phyloP scores from a whole-genome alignment of 139 green algal genomes.

The Microglena sp. region DNA sequence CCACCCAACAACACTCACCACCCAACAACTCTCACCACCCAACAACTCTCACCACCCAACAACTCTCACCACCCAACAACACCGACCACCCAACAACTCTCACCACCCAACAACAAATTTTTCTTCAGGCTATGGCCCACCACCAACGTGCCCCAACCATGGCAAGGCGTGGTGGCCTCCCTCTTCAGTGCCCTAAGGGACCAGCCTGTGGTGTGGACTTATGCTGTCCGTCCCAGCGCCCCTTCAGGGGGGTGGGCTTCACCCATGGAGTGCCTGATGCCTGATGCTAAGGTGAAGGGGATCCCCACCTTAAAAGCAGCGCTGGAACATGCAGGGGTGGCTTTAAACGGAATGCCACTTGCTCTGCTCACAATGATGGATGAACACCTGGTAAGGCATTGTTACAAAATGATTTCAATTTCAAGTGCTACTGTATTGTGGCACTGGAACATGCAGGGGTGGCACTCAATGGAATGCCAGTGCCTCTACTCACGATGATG shows the following conservation, averaged over 20 bases:
- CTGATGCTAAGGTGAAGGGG: not conserved
- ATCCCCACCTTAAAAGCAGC: not conserved
- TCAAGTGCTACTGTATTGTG: not conserved
- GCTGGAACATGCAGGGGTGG: constrained; percentile 17
- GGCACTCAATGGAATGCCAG: not conserved
- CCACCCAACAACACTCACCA: too few species aligned
- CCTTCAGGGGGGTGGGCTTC: constrained; percentile 47
- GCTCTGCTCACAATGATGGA: too few species aligned
- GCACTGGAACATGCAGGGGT: not conserved
- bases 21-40: too few species aligned
- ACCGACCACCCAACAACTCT: not conserved
- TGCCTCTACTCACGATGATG: not conserved
- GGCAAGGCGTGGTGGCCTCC: constrained; percentile 30
- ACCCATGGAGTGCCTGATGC: constrained; percentile 21
- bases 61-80: not conserved
- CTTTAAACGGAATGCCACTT: constrained; percentile 16
- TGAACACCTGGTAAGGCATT: too few species aligned
- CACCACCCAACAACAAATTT: not conserved
- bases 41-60: not conserved
- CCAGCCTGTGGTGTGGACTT: constrained; percentile 26
- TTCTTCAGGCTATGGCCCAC: constrained; percentile 41
- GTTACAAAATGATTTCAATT: too few species aligned
- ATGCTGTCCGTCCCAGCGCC: constrained; percentile 9
- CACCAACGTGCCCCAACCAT: constrained; percentile 26
- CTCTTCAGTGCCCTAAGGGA: constrained; percentile 26